A percentile compares a stretch with the other conserved stretches of the same genome.
These are phyloP conservation scores for Cryptococcus jaspeensis DNA, from an alignment of 1,284 basidiomycete genomes.

Conservation along the genomic window DNA sequence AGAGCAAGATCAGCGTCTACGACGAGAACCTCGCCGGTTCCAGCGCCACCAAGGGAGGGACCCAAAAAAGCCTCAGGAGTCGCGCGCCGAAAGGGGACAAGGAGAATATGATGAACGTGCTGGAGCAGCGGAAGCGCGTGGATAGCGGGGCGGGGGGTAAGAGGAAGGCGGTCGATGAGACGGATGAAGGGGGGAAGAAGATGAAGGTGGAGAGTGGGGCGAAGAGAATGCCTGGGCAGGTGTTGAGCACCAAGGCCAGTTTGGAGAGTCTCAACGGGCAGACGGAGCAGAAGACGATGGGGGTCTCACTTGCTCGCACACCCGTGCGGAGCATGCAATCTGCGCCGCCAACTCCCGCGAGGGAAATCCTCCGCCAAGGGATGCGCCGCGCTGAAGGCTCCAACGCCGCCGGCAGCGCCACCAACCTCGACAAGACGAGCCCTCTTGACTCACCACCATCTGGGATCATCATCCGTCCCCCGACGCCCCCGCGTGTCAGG, in stretches of 20 bases:
- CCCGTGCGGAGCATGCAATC: neutral
- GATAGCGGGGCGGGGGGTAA: constrained; percentile 1
- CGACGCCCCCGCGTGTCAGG: neutral
- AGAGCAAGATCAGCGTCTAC: constrained; percentile 1
- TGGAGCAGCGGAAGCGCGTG: constrained; percentile 5
- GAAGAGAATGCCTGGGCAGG: neutral
- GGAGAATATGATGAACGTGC: constrained; percentile 6
- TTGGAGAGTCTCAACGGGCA: neutral
- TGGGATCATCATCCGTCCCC: neutral
- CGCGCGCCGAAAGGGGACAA: constrained; percentile 12
- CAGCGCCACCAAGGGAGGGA: neutral
- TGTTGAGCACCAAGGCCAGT: no score
- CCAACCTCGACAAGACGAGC: neutral
- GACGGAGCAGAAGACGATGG: neutral
- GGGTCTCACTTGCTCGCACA: neutral
- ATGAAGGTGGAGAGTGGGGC: constrained; percentile 3
- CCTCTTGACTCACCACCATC: constrained; percentile 2
- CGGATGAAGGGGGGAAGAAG: constrained; percentile 3
- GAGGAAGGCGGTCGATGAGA: constrained; percentile 8
- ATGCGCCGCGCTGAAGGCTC: neutral
- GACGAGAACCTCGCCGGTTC: constrained; percentile 8
- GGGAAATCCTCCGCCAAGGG: constrained; percentile 13
- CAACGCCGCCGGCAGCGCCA: no score
- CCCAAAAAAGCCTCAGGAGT: constrained; percentile 14
- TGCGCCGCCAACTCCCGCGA: constrained; percentile 16